Evolutionary conservation across 495 filamentous ascomycete genomes (phyloP), one percentile per base, ranked within the genome.

Genomic region (Aspergillus indologenus): DNA sequence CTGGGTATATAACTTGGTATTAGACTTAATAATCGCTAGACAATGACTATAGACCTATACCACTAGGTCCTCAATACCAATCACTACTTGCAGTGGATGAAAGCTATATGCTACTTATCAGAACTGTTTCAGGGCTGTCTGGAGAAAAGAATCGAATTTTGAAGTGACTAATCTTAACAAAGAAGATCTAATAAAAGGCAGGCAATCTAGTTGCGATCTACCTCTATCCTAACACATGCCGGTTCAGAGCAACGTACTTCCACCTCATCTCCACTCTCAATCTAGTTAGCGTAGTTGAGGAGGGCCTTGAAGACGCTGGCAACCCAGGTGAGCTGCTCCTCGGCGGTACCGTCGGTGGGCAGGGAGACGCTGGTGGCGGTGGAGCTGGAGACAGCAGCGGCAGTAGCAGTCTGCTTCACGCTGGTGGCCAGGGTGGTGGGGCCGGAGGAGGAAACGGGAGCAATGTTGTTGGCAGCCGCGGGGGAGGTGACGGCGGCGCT

Each of bases 271-370:
- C 34, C 5, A 9, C 3, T 9, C 12, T 11, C 5, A 6, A 40
- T 9, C 44, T 55, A 60, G 46, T 60, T 56, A 29, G 52, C 58
- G 48, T 68, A 72, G 29, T 68, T 63, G 51, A 70, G 42, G 4
- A 73, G 60, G 40, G 51, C 24, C 55, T 64, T 63, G 18, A 67
- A 50, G 31, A 67, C 26, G 31, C 49, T 56, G 23, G 58, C 59
- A n/a, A 71, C 42, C 55, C 57, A 73, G 57, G 19, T 60, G 26
- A 73, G 57, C 57, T 65, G 60, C 48, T 73, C 67, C 51, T 70
- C 59, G 23, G 67, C 62, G 23, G 53, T 68, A 8, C 64, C 71
- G 43, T 67, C 58, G 43, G 59, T 67, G 22, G 71, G 71, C 34
- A 73, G 63, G 17, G 47, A n/a, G 14, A 21, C 17, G 45, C n/a